Conservation (phyloP, 352 stramenopile species). For the Phytophthora foliorum region DNA sequence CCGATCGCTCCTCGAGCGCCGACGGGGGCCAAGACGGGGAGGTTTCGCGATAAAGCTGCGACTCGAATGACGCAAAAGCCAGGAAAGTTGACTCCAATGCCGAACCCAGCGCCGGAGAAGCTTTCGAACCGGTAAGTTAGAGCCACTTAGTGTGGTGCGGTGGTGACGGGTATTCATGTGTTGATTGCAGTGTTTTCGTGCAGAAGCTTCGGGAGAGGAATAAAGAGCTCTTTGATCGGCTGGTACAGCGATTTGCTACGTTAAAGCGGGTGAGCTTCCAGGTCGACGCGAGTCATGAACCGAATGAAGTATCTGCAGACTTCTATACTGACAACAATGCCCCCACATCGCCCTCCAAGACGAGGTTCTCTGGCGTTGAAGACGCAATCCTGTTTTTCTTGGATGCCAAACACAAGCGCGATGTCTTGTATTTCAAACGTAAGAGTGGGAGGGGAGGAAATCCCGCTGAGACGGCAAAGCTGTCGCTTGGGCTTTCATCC, state of each 20-base stretch:
- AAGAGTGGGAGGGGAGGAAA: slow-evolving; percentile 21
- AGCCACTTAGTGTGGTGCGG: background rate
- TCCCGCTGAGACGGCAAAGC: slow-evolving; percentile 8
- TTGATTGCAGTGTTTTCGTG: slow-evolving; percentile 32
- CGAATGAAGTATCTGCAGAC: background rate
- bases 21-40: slow-evolving; percentile 9
- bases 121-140: slow-evolving; percentile 34
- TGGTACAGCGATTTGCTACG: slow-evolving; percentile 40
- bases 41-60: slow-evolving; percentile 15
- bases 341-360: background rate
- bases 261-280: slow-evolving; percentile 27
- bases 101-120: slow-evolving; percentile 8
- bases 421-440: slow-evolving; percentile 75
- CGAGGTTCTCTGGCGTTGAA: slow-evolving; percentile 52
- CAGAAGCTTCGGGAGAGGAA: slow-evolving; percentile 51
- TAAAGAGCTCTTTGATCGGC: slow-evolving; percentile 44
- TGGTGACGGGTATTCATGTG: slow-evolving; percentile 1
- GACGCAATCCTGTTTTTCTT: slow-evolving; percentile 80
- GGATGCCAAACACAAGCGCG: slow-evolving; percentile 70
- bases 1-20: slow-evolving; percentile 29
- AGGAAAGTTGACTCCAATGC: slow-evolving; percentile 29
- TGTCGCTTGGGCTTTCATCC: slow-evolving; percentile 46
- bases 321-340: slow-evolving; percentile 11
- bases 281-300: background rate
- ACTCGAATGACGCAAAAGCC: slow-evolving; percentile 16